Evolutionary conservation across 805 yeast species (phyloP).

Genomic region (Brettanomyces anomalus): DNA sequence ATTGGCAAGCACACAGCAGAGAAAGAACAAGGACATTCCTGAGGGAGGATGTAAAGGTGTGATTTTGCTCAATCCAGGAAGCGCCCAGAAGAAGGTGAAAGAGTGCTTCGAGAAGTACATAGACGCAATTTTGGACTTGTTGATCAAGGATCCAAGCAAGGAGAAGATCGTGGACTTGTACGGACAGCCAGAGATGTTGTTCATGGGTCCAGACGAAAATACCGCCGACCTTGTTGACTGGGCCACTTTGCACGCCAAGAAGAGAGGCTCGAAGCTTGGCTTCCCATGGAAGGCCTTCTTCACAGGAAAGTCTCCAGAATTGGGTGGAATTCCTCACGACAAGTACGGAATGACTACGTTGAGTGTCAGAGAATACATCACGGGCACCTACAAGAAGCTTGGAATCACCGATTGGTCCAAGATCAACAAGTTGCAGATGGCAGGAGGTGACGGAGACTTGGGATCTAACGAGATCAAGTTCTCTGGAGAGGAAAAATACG

Average conservation of each 20-base stretch:
- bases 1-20: constrained; percentile 91
- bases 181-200: constrained; percentile 78
- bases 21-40: constrained; percentile 95
- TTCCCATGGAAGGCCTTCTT: constrained; percentile 87
- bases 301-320: constrained; percentile 84
- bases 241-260: constrained; percentile 92
- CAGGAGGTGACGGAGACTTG: constrained; percentile 98
- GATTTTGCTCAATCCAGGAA: constrained; percentile 64
- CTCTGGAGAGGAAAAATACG: constrained; percentile 74
- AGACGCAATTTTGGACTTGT: constrained; percentile 80
- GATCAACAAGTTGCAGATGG: constrained; percentile 84
- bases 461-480: constrained; percentile 92
- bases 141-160: constrained; percentile 60
- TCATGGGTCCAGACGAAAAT: constrained; percentile 99
- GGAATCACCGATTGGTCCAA: constrained; percentile 44
- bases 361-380: constrained; percentile 86
- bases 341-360: constrained; percentile 96
- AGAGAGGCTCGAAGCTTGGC: constrained; percentile 84
- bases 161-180: constrained; percentile 80
- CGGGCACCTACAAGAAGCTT: constrained; percentile 76
- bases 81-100: constrained; percentile 69
- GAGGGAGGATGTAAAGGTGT: constrained; percentile 99
- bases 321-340: constrained; percentile 98
- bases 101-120: constrained; percentile 88
- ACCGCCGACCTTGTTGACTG: constrained; percentile 93